Percentiles rank a stretch among this genome's conserved stretches.
These are phyloP conservation scores for Lecanicillium sp. DNA, from an alignment of 2,329 filamentous ascomycete species.

Conservation along the genomic window DNA sequence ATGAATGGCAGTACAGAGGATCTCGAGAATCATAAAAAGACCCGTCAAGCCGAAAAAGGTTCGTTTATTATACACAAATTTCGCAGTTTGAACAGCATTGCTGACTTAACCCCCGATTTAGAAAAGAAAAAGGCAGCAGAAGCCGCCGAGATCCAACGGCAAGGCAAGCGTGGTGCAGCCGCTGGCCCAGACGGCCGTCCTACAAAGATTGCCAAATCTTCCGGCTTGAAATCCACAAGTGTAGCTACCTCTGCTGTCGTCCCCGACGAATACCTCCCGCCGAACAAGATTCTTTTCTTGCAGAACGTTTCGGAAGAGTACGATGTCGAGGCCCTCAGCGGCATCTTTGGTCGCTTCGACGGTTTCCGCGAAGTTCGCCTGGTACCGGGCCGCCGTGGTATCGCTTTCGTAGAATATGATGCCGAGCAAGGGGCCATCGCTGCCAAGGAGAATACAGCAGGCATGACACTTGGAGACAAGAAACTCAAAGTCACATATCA, in stretches of 20 bases:
- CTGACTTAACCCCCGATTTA: conserved; percentile 17
- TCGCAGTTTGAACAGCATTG: background rate
- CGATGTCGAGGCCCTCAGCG: conserved; percentile 68
- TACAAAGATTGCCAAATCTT: conserved; percentile 51
- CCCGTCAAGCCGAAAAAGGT: conserved; percentile 87
- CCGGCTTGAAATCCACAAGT: conserved; percentile 68
- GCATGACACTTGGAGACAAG: conserved; percentile 69
- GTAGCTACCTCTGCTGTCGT: conserved; percentile 63
- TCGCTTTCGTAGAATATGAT: conserved; percentile 97
- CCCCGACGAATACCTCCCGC: conserved; percentile 95
- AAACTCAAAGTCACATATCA: conserved; percentile 95
- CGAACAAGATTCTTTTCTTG: conserved; percentile 93
- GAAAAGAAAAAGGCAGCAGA: conserved; percentile 75
- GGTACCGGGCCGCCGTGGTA: conserved; percentile 77
- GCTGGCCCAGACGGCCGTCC: conserved; percentile 45
- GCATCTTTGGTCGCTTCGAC: conserved; percentile 81
- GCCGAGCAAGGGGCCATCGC: conserved; percentile 80
- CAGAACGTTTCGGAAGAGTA: conserved; percentile 86
- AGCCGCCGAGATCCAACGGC: conserved; percentile 69
- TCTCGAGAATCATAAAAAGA: conserved; percentile 77
- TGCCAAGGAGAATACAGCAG: conserved; percentile 87
- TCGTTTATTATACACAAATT: background rate
- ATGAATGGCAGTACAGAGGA: conserved; percentile 67
- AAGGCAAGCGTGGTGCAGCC: conserved; percentile 54
- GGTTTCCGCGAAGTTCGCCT: conserved; percentile 89